phyloP scores from a whole-genome alignment of 805 yeast genomes.

The Komagataella kurtzmanii region DNA sequence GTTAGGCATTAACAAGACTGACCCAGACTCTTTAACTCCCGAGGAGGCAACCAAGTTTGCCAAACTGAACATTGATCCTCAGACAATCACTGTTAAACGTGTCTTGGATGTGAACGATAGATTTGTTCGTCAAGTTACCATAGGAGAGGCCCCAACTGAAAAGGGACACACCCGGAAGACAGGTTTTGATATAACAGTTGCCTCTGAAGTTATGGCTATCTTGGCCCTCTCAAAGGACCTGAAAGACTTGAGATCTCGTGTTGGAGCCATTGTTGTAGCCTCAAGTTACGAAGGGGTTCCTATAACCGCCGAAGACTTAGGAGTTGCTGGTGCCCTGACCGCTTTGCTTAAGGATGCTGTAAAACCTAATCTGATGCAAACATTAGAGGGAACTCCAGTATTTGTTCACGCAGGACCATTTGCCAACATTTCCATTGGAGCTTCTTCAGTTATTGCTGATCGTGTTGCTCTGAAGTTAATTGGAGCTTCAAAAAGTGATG shows the following conservation, averaged over 20 bases:
- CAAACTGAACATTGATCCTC: conserved; percentile 66
- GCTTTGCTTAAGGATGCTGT: conserved; percentile 73
- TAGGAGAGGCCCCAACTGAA: conserved; percentile 76
- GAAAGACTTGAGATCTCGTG: conserved; percentile 59
- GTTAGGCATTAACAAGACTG: conserved; percentile 53
- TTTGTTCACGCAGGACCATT: conserved; percentile 84
- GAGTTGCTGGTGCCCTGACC: conserved; percentile 79
- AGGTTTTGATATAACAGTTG: conserved; percentile 78
- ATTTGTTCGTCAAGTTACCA: conserved; percentile 63
- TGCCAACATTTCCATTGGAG: conserved; percentile 81
- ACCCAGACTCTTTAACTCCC: conserved; percentile 55
- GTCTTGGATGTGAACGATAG: conserved; percentile 81
- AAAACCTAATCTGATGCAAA: conserved; percentile 80
- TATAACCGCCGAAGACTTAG: conserved; percentile 71
- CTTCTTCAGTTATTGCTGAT: conserved; percentile 74
- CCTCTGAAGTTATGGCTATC: conserved; percentile 80
- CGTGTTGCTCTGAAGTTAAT: conserved; percentile 70
- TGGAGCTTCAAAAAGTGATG: conserved; percentile 23
- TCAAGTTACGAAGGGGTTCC: conserved; percentile 57
- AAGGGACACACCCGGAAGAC: conserved; percentile 59
- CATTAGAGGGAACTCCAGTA: conserved; percentile 80
- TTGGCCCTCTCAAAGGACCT: conserved; percentile 61
- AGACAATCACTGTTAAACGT: conserved; percentile 68
- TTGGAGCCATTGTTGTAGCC: conserved; percentile 68
- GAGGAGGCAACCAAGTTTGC: conserved; percentile 57